These are phyloP conservation scores for Hypomontagnella submonticulosa DNA, from an alignment of 495 filamentous ascomycete genomes.

Conservation along the genomic window DNA sequence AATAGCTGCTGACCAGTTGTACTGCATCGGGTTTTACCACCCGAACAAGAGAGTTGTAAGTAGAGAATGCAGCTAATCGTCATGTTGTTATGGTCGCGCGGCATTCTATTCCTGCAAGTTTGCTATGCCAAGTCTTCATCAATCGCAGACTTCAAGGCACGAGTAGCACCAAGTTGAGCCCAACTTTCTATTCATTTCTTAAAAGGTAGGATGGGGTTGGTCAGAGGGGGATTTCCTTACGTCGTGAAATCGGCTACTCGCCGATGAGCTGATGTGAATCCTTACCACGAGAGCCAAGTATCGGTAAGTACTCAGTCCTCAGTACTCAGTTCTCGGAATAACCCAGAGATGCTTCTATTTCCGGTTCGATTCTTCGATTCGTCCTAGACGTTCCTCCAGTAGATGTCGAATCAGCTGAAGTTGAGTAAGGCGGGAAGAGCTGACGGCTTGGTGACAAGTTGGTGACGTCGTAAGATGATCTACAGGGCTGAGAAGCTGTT, in stretches of 20 bases:
- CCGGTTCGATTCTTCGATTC: slow-evolving; percentile 15
- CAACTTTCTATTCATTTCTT: not conserved
- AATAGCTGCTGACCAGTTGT: slow-evolving; percentile 10
- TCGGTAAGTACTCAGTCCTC: no score
- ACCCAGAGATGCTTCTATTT: slow-evolving; percentile 16
- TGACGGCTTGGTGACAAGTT: slow-evolving; percentile 7
- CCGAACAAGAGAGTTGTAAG: slow-evolving; percentile 28
- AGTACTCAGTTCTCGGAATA: not conserved
- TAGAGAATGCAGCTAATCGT: slow-evolving; percentile 22
- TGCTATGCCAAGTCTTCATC: slow-evolving; percentile 8
- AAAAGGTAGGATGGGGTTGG: not conserved
- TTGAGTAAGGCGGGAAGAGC: slow-evolving; percentile 21
- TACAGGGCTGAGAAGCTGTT: slow-evolving; percentile 24
- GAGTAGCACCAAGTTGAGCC: slow-evolving; percentile 6
- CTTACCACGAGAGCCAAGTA: not conserved
- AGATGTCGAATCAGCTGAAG: slow-evolving; percentile 10
- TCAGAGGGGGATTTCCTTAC: slow-evolving; percentile 2
- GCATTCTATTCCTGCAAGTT: slow-evolving; percentile 30
- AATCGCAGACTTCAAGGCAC: slow-evolving; percentile 8
- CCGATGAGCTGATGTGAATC: slow-evolving; percentile 6
- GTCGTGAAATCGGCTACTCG: not conserved
- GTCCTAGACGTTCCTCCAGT: slow-evolving; percentile 6
- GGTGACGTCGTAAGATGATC: slow-evolving; percentile 11
- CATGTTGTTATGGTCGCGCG: slow-evolving; percentile 25
- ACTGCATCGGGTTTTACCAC: slow-evolving; percentile 43